Base-by-base conservation (phyloP, 1,284 basidiomycete species). In the Agaricales sp. region DNA sequence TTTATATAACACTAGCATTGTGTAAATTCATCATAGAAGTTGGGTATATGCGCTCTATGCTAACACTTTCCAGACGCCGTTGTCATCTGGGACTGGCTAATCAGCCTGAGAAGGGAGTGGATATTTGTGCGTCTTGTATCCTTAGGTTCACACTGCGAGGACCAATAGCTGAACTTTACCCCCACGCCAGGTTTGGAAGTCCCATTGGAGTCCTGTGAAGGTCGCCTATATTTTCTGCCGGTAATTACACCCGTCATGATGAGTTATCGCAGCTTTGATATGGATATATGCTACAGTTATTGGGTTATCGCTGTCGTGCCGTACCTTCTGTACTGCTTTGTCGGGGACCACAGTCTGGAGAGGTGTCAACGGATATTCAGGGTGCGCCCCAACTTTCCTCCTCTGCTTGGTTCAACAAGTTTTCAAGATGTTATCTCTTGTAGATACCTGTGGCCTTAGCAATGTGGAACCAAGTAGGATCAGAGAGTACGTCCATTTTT, bases 391-490 rank as follows among this genome's bases (percentile, higher is more conserved):
- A 45, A 50, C 12, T 45, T n/a, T 30, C 39, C 13, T 45, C 23
- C 48, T 51, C 47, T 43, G 22, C 16, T 51, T 52, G 48, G 53
- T 49, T 20, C 49, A 38, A 24, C 25, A 23, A 47, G 52, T 48
- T 30, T 14, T 30, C 26, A 30, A 51, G 25, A 48, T 50, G 20
- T 26, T 43, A 46, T 41, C 16, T 48, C 45, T 37, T 50, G 41
- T 53, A 87, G 83, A 77, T 85, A 47, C 84, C 84, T 2, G 84
- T 87, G 45, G 78, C 78, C 8, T 70, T 87, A 46, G 84, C 84
- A 22, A 82, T 87, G 77, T 88, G 85, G 84, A 88, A 88, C 58
- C 86, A 88, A 73, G 82, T 86, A 49, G 79, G 81, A 43, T 83
- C 85, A 43, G 82, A 88, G 68, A 77, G 81, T 80, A 55, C 48